These are phyloP conservation scores for Begonia loranthoides DNA, from an alignment of 306 rosid species.

Conservation along the genomic window DNA sequence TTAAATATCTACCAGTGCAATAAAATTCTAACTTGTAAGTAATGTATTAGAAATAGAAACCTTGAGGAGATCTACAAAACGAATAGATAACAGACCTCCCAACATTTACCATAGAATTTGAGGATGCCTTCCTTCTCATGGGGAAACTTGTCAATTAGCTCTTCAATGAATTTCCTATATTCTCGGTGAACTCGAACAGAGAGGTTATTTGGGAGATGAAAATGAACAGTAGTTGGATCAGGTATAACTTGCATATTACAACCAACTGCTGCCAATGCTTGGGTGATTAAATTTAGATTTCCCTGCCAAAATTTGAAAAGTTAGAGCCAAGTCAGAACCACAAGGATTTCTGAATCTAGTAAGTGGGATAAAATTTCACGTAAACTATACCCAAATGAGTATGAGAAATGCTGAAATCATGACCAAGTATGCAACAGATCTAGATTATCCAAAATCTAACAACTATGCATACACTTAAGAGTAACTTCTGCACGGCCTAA, in stretches of 20 bases:
- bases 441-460: too few relatives aligned
- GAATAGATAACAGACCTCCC: slow-evolving; percentile 55
- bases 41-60: too few relatives aligned
- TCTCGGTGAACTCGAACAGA: slow-evolving; percentile 78
- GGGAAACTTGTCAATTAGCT: slow-evolving; percentile 19
- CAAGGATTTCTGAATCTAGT: not conserved
- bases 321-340: slow-evolving; percentile 7
- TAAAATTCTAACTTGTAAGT: slow-evolving; percentile 8
- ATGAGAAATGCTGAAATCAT: too few relatives aligned
- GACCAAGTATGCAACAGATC: too few relatives aligned
- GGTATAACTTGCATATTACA: slow-evolving; percentile 77
- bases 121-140: too few relatives aligned
- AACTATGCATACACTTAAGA: too few relatives aligned
- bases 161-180: slow-evolving; percentile 56
- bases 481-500: too few relatives aligned
- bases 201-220: slow-evolving; percentile 66
- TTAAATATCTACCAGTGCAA: slow-evolving; percentile 22
- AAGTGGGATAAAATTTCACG: not conserved
- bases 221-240: slow-evolving; percentile 95
- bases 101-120: slow-evolving; percentile 78
- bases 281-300: slow-evolving; percentile 88
- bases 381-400: not conserved
- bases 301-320: slow-evolving; percentile 46
- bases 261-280: slow-evolving; percentile 94
- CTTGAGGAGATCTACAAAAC: too few relatives aligned